phyloP scores from a whole-genome alignment of 495 filamentous ascomycete genomes.

The Talaromyces adpressus region DNA sequence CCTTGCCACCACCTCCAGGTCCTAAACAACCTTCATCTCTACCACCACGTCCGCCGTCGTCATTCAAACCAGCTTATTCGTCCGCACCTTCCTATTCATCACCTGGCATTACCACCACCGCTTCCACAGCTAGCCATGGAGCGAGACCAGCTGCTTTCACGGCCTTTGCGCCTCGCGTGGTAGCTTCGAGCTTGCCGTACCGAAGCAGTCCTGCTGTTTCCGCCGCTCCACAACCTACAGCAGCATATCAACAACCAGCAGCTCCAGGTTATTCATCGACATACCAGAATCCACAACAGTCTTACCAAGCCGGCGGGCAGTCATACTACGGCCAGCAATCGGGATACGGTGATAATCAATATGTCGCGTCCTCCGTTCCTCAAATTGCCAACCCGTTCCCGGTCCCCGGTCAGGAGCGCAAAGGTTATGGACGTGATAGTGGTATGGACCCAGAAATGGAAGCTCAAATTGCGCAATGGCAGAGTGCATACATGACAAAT shows the following conservation, averaged over 20 bases:
- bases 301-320: slow-evolving; percentile 36
- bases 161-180: slow-evolving; percentile 57
- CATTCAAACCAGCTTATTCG: slow-evolving; percentile 55
- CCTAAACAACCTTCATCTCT: slow-evolving; percentile 67
- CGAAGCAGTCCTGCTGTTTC: slow-evolving; percentile 37
- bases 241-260: slow-evolving; percentile 33
- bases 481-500: slow-evolving; percentile 71
- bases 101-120: slow-evolving; percentile 24
- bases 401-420: slow-evolving; percentile 44
- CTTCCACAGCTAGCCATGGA: slow-evolving; percentile 24
- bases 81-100: slow-evolving; percentile 28
- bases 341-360: slow-evolving; percentile 44
- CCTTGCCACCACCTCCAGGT: slow-evolving; percentile 90
- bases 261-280: slow-evolving; percentile 23
- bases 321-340: slow-evolving; percentile 45
- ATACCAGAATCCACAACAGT: slow-evolving; percentile 27
- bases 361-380: slow-evolving; percentile 51
- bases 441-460: slow-evolving; percentile 76
- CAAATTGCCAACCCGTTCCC: slow-evolving; percentile 86
- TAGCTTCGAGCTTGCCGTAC: slow-evolving; percentile 44
- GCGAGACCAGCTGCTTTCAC: slow-evolving; percentile 33
- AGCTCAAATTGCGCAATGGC: slow-evolving; percentile 93
- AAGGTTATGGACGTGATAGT: slow-evolving; percentile 39
- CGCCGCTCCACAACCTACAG: slow-evolving; percentile 30
- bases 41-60: slow-evolving; percentile 66